Evolutionary conservation across 768 basidiomycete genomes (phyloP).

Genomic region (Mycena galopus): DNA sequence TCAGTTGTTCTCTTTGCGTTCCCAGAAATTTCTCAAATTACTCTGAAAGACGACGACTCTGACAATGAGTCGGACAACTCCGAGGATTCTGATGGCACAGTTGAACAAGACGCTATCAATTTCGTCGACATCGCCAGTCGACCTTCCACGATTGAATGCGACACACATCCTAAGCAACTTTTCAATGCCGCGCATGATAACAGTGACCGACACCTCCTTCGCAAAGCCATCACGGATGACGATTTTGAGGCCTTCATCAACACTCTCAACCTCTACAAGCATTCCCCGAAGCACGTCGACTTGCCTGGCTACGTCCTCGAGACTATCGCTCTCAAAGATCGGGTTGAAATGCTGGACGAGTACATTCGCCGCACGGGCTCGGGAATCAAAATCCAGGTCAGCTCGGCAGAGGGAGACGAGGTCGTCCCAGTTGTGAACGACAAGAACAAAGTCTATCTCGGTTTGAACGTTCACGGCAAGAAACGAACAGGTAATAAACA

Average conservation of each 20-base stretch:
- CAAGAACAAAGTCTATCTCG: slow-evolving; percentile 64
- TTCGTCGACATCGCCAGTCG: slow-evolving; percentile 68
- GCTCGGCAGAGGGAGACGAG: slow-evolving; percentile 43
- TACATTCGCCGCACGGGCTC: slow-evolving; percentile 66
- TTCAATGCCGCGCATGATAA: slow-evolving; percentile 39
- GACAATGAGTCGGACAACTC: slow-evolving; percentile 57
- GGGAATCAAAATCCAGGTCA: slow-evolving; percentile 50
- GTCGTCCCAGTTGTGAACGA: slow-evolving; percentile 48
- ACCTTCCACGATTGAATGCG: slow-evolving; percentile 57
- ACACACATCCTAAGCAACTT: slow-evolving; percentile 53
- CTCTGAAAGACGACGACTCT: slow-evolving; percentile 50
- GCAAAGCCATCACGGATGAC: slow-evolving; percentile 54
- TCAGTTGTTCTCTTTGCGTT: slow-evolving; percentile 31
- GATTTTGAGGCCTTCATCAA: slow-evolving; percentile 67
- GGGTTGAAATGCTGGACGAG: slow-evolving; percentile 66
- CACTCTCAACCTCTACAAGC: slow-evolving; percentile 58
- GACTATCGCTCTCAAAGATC: slow-evolving; percentile 55
- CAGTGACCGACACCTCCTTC: slow-evolving; percentile 41
- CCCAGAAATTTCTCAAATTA: slow-evolving; percentile 1
- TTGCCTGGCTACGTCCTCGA: slow-evolving; percentile 39
- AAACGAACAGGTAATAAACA: slow-evolving; percentile 52
- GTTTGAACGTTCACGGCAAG: slow-evolving; percentile 74
- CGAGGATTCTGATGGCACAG: slow-evolving; percentile 56
- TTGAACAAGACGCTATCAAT: slow-evolving; percentile 53
- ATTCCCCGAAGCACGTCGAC: slow-evolving; percentile 47